Base-by-base conservation (phyloP, 441 rosid species). In the Mallotus repandus region DNA sequence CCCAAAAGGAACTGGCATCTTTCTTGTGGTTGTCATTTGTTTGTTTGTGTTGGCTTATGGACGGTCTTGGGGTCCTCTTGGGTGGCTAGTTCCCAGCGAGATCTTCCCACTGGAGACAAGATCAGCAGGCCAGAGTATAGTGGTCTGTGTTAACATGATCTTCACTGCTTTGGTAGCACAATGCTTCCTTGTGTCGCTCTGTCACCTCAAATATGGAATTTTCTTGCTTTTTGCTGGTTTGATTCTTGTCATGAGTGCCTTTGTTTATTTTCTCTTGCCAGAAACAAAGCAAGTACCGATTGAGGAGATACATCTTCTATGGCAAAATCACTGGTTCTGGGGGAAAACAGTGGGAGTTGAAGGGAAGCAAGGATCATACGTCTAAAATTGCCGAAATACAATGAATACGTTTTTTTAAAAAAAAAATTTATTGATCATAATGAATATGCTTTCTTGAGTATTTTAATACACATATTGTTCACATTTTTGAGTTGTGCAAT, bases 31-130 rank as follows among this genome's bases (percentile, higher is more conserved):
- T 5, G 69, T 88, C 65, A 86, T 94, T 65, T 90, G 88, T 79
- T 72, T 92, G 22, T 94, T 94, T 68, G 95, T 90, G 21, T 66
- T 89, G 68, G 97, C 97, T 3, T 94, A 89, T 9, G 98, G 98
- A 7, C 84, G 98, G 71, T 94, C 97, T 2, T 94, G 98, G 98
- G 98, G 98, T 12, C 97, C 97, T 43, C 86, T 94, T 14, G 98
- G 96, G 13, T 92, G 98, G 98, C 84, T 94, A 52, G 94, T 92
- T 54, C 97, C 97, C 13, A 90, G 98, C 35, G 95, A 94, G 85
- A 70, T 91, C 29, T 91, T 91, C 74, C 96, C 96, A 0, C 72
- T 94, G 82, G 98, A 94, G 83, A 92, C 92, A 0, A 72, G 97
- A 72, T 92, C 97, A 7, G 97, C 97, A 2, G 97, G 97, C 18